Percentiles rank a stretch among this genome's conserved stretches.
Evolutionary conservation across 1,284 basidiomycete species (phyloP).

Genomic region (Pterula multifida): DNA sequence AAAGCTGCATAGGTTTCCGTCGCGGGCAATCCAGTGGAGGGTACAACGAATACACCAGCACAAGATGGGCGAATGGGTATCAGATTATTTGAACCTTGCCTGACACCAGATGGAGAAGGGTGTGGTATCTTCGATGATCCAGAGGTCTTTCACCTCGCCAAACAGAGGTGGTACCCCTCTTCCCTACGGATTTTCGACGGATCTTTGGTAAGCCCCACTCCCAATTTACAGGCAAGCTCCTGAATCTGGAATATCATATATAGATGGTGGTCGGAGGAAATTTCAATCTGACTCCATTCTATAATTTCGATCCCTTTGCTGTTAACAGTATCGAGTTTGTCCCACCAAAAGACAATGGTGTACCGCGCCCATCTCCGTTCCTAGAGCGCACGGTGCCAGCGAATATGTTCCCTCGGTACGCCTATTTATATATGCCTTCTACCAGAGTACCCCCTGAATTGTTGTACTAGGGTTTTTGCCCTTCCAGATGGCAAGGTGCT

Average conservation of each 20-base stretch:
- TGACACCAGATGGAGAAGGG: neutral
- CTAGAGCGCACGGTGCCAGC: constrained; percentile 28
- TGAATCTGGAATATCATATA: constrained; percentile 5
- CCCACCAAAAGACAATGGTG: constrained; percentile 20
- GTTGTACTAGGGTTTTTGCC: constrained; percentile 6
- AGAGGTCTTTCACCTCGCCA: constrained; percentile 2
- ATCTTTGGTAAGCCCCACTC: constrained; percentile 16
- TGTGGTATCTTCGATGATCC: constrained; percentile 7
- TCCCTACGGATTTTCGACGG: constrained; percentile 5
- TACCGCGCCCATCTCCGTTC: constrained; percentile 33
- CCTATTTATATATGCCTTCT: neutral
- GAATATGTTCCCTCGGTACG: constrained; percentile 26
- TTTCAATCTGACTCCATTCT: constrained; percentile 20
- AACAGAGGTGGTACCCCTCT: constrained; percentile 7
- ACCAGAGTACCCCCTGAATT: neutral
- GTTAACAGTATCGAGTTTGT: neutral
- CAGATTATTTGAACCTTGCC: neutral
- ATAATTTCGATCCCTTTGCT: neutral
- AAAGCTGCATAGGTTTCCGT: constrained; percentile 23
- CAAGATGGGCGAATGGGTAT: neutral
- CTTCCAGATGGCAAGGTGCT: constrained; percentile 10
- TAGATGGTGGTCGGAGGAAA: neutral
- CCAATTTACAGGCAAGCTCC: constrained; percentile 1
- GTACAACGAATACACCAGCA: constrained; percentile 14
- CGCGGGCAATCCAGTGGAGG: constrained; percentile 22